phyloP scores from a whole-genome alignment of 352 stramenopile genomes.

The Phytopythium delawarense region DNA sequence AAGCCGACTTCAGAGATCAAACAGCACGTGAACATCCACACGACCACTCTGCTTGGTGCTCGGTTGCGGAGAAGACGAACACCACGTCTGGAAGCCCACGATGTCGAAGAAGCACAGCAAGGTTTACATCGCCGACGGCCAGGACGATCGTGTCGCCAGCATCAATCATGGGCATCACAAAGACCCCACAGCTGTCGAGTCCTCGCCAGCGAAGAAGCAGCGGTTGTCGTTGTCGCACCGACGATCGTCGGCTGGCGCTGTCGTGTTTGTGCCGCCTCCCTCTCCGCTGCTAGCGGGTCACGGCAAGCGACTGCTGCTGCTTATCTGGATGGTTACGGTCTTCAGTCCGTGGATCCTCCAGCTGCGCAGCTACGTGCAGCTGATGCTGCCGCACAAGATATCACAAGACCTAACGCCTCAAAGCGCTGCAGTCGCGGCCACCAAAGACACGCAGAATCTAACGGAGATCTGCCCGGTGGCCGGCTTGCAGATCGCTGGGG shows the following conservation, averaged over 20 bases:
- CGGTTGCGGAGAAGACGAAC: neutral
- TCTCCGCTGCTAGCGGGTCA: neutral
- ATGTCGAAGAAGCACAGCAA: slow-evolving; percentile 4
- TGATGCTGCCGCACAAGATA: slow-evolving; percentile 17
- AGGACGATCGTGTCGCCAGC: neutral
- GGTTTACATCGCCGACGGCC: neutral
- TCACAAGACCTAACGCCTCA: slow-evolving; percentile 5
- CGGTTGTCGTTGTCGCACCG: neutral
- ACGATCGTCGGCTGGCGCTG: neutral
- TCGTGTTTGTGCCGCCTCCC: neutral
- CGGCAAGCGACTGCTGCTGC: slow-evolving; percentile 4
- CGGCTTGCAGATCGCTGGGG: slow-evolving; percentile 5
- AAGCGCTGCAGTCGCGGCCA: neutral
- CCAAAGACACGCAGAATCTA: neutral
- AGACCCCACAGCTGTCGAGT: neutral
- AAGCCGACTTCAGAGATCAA: neutral
- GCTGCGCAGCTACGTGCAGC: slow-evolving; percentile 16
- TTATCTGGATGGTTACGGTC: slow-evolving; percentile 11
- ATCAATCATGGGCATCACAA: neutral
- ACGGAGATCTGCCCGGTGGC: neutral
- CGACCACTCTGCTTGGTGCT: neutral
- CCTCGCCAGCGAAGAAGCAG: neutral
- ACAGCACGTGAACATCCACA: neutral
- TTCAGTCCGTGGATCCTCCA: slow-evolving; percentile 14
- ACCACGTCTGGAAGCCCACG: neutral